Evolutionary conservation across 2,329 filamentous ascomycete species (phyloP).

Genomic region (Dactylellina drechsleri): DNA sequence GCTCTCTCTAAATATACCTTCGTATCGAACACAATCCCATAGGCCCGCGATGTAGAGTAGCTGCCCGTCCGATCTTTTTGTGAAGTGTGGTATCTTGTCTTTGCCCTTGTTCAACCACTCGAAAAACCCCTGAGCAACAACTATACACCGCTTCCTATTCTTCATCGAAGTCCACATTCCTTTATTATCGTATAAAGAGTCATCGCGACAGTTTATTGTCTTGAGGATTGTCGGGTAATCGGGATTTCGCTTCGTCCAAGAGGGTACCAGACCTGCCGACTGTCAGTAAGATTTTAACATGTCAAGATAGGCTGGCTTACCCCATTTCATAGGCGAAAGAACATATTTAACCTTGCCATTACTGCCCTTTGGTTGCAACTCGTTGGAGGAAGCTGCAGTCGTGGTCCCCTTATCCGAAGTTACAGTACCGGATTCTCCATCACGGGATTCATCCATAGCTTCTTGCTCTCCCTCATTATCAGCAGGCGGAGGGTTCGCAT

Average conservation of each 20-base stretch:
- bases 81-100: conserved; percentile 81
- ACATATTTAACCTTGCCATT: conserved; percentile 72
- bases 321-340: conserved; percentile 95
- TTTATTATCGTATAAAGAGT: conserved; percentile 77
- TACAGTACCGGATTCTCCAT: conserved; percentile 24
- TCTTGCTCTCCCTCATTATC: conserved; percentile 55
- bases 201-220: conserved; percentile 94
- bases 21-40: conserved; percentile 87
- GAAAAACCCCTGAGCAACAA: conserved; percentile 91
- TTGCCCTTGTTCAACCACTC: conserved; percentile 91
- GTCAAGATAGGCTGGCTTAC: conserved; percentile 57
- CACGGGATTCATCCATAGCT: conserved; percentile 51
- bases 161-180: conserved; percentile 97
- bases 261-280: conserved; percentile 78
- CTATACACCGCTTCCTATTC: conserved; percentile 83
- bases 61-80: conserved; percentile 81
- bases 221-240: conserved; percentile 81
- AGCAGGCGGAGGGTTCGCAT: conserved; percentile 55
- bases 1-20: conserved; percentile 66
- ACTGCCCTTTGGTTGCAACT: conserved; percentile 1
- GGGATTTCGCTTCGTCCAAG: conserved; percentile 87
- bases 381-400: conserved; percentile 18
- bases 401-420: conserved; percentile 13
- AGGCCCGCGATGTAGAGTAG: conserved; percentile 90
- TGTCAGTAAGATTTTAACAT: neutral